Conservation (phyloP, 2,329 filamentous ascomycete genomes). For the Fonsecaea monophora region DNA sequence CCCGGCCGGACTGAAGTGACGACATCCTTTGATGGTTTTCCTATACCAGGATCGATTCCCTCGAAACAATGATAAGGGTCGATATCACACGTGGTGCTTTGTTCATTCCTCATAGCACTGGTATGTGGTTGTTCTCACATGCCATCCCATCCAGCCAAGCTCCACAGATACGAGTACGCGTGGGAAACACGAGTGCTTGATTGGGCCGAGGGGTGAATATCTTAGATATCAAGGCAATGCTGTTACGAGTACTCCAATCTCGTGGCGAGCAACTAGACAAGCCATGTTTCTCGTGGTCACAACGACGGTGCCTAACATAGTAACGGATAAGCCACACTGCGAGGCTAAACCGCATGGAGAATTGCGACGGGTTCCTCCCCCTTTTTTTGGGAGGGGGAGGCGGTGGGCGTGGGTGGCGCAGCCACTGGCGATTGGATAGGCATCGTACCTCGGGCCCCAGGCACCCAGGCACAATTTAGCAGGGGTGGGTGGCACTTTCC, state of each 20-base stretch:
- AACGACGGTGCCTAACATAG: slow-evolving; percentile 14
- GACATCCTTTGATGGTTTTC: too few relatives aligned
- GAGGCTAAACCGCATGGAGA: slow-evolving; percentile 9
- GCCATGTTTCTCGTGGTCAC: neutral
- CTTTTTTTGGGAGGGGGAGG: neutral
- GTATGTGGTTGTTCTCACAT: neutral
- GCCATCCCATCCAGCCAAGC: neutral
- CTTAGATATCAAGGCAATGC: neutral
- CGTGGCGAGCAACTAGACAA: slow-evolving; percentile 3
- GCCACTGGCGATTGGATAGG: neutral
- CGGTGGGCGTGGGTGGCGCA: slow-evolving; percentile 9
- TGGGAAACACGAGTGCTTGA: too few relatives aligned
- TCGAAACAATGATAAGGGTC: too few relatives aligned
- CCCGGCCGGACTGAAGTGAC: neutral
- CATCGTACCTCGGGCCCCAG: neutral
- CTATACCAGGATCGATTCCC: too few relatives aligned
- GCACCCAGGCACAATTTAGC: neutral
- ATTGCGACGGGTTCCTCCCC: slow-evolving; percentile 6
- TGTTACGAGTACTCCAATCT: neutral
- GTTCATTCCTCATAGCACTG: too few relatives aligned
- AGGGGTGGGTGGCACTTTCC: slow-evolving; percentile 5
- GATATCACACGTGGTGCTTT: too few relatives aligned
- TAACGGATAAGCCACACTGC: slow-evolving; percentile 17
- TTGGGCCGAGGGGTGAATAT: too few relatives aligned
- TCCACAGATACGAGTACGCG: neutral